A percentile compares a stretch with the other conserved stretches of the same genome.
These are phyloP conservation scores for Schizophyllum amplum DNA, from an alignment of 1,284 basidiomycete species.

Conservation along the genomic window DNA sequence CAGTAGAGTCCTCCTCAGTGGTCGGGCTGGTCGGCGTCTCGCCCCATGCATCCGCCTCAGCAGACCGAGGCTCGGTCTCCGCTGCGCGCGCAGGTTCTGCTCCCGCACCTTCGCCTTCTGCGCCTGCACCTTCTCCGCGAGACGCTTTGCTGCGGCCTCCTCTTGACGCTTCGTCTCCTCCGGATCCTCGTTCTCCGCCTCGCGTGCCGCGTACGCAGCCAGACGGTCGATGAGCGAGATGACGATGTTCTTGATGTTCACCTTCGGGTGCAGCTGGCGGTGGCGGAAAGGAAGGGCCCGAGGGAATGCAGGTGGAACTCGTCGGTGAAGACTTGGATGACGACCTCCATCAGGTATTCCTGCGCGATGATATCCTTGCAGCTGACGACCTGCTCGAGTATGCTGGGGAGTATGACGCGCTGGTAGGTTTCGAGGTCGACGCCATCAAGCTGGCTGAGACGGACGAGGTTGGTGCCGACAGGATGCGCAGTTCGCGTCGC, in stretches of 20 bases:
- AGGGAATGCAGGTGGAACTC: conserved; percentile 93
- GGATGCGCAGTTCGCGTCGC: conserved; percentile 83
- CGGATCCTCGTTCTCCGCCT: conserved; percentile 89
- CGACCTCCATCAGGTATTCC: conserved; percentile 97
- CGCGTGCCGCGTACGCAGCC: conserved; percentile 87
- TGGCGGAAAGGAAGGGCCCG: conserved; percentile 87
- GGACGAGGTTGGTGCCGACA: conserved; percentile 96
- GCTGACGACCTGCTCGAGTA: conserved; percentile 91
- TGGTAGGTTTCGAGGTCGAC: conserved; percentile 90
- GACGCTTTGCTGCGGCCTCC: conserved; percentile 78
- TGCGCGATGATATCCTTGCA: conserved; percentile 97
- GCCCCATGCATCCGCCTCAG: conserved; percentile 32
- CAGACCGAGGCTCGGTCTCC: conserved; percentile 20
- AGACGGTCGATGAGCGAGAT: conserved; percentile 94
- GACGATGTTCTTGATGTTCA: conserved; percentile 95
- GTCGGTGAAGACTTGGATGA: conserved; percentile 94
- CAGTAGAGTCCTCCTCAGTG: conserved; percentile 7
- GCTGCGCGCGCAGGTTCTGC: conserved; percentile 25
- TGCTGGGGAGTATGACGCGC: conserved; percentile 74
- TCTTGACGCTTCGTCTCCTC: conserved; percentile 88
- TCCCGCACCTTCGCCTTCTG: conserved; percentile 55
- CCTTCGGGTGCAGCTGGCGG: conserved; percentile 92
- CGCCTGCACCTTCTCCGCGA: conserved; percentile 80
- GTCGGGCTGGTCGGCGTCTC: conserved; percentile 26
- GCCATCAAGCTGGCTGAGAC: conserved; percentile 87